Conservation (phyloP, 2,329 filamentous ascomycete species). For the Arthrobotrys sinensis region DNA sequence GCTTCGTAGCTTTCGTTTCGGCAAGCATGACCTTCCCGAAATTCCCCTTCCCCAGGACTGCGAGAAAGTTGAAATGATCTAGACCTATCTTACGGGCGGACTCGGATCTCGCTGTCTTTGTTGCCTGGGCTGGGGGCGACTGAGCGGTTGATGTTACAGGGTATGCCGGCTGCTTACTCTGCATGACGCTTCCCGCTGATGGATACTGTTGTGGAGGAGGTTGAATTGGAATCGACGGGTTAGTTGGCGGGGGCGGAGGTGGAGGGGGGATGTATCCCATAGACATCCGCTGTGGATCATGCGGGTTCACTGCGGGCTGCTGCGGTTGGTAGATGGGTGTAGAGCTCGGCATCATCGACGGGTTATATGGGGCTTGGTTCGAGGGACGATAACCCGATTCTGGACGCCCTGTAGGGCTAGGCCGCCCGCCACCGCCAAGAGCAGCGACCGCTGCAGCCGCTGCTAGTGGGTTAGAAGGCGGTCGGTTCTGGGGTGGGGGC, state of each 20-base stretch:
- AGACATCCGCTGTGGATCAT: conserved; percentile 63
- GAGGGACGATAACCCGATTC: conserved; percentile 65
- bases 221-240: conserved; percentile 41
- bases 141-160: conserved; percentile 36
- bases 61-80: conserved; percentile 99
- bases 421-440: conserved; percentile 72
- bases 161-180: conserved; percentile 64
- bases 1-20: conserved; percentile 92
- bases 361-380: conserved; percentile 38
- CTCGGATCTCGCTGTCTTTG: conserved; percentile 74
- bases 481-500: conserved; percentile 34
- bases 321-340: conserved; percentile 63
- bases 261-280: conserved; percentile 64
- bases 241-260: conserved; percentile 62
- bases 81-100: conserved; percentile 89
- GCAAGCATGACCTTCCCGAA: conserved; percentile 99
- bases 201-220: conserved; percentile 40
- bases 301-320: conserved; percentile 63
- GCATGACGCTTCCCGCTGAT: conserved; percentile 57
- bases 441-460: conserved; percentile 74
- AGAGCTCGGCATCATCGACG: conserved; percentile 36
- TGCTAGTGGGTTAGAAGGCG: conserved; percentile 67
- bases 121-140: conserved; percentile 63
- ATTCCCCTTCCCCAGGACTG: conserved; percentile 97
- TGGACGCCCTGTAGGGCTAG: conserved; percentile 65